Base-by-base conservation (phyloP, 1,139 yeast genomes). In the Blastobotrys capitulatus region DNA sequence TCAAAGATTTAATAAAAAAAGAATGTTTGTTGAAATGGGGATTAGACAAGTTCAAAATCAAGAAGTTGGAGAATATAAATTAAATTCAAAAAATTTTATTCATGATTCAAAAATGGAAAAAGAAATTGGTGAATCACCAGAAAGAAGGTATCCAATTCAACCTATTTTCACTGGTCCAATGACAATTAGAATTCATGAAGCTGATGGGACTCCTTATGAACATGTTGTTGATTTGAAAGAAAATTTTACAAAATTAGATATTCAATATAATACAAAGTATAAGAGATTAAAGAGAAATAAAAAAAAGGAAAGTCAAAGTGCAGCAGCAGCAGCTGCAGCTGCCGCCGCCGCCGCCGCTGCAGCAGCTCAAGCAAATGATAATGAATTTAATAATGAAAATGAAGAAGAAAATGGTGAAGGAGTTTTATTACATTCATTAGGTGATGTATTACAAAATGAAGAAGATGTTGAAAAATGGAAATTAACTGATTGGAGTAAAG, bases 171-270 rank as follows among this genome's bases (percentile, higher is more conserved):
- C 66, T 12, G 99, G 99, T 0, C 97, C 98, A 0, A 88, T 94
- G 86, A 94, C 98, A 0, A 86, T 94, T 38, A 75, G 98, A 61
- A 90, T 94, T 40, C 98, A 94, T 64, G 99, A 94, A 65, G 95
- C 97, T 0, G 98, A 94, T 66, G 98, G 98, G n/a, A 88, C 97
- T 0, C 98, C 99, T 0, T 92, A 94, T 62, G 99, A 94, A 62
- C 99, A 94, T 64, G 92, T 94, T 44, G 96, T 94, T 20, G 95
- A 89, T 57, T 73, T 94, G 50, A 87, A 88, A 60, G 97, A 90
- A 51, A 79, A 81, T 1, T 81, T 82, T 57, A 87, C 96, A 0
- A 89, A 87, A 60, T 73, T 94, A 46, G 98, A 94, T 62, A 88
- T 94, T 43, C 97, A 88, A 61, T 92, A 92, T 68, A 92, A 94